Evolutionary conservation across 1,139 yeast genomes (phyloP).

Genomic region (Diutina scorzettiae): DNA sequence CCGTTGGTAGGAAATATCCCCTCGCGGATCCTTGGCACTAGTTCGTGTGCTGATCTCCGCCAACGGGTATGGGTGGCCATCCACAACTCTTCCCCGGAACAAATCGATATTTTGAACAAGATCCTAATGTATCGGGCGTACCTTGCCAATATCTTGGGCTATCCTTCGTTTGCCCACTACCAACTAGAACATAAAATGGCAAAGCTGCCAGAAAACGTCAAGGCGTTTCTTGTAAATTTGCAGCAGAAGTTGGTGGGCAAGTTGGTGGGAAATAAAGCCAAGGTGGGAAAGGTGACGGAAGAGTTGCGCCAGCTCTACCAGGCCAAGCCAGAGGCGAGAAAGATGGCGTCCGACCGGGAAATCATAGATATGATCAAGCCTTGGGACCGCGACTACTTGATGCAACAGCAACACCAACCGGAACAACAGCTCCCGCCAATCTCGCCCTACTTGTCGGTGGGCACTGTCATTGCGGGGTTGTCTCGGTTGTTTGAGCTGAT

Average conservation of each 20-base stretch:
- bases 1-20: conserved; percentile 67
- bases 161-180: conserved; percentile 61
- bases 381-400: conserved; percentile 83
- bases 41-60: conserved; percentile 47
- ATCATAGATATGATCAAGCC: conserved; percentile 47
- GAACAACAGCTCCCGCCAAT: conserved; percentile 13
- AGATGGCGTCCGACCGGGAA: conserved; percentile 21
- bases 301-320: conserved; percentile 40
- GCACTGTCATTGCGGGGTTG: conserved; percentile 78
- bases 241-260: conserved; percentile 20
- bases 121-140: conserved; percentile 57
- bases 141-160: conserved; percentile 67
- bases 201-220: conserved; percentile 63
- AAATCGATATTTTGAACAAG: conserved; percentile 45
- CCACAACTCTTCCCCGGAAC: conserved; percentile 47
- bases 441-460: conserved; percentile 64
- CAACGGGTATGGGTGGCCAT: conserved; percentile 63
- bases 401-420: background rate
- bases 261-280: conserved; percentile 12
- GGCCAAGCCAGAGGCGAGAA: conserved; percentile 6
- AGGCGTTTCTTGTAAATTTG: conserved; percentile 50
- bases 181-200: conserved; percentile 90
- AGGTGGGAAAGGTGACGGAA: conserved; percentile 37
- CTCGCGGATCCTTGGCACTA: conserved; percentile 48
- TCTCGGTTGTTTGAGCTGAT: conserved; percentile 56